Evolutionary conservation across 805 yeast genomes (phyloP), one percentile per base, ranked within the genome.

Genomic region (Yamadazyma olivae): DNA sequence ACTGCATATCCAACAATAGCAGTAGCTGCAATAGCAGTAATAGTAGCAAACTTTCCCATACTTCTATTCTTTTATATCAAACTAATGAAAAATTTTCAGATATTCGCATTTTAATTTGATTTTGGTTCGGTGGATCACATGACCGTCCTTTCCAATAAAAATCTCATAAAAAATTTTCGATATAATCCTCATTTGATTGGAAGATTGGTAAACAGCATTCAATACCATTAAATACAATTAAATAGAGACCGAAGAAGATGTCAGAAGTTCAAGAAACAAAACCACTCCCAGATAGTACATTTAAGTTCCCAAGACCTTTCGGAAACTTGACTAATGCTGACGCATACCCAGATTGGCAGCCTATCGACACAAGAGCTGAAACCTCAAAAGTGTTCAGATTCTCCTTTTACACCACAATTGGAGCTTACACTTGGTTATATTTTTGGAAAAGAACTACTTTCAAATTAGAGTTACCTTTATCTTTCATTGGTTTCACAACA

Each of bases 1-100:
- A 79, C 68, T 38, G 91, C 86, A 65, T 93, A 91, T 13, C 85
- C 88, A 32, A 79, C 59, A 13, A 73, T 56, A 24, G 83, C 79
- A 19, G 80, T 64, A 18, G 81, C 75, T 14, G 74, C 67, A 32
- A 71, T 56, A 21, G 70, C 63, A 20, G 67, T 63, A 41, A 64
- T 38, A 13, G 70, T 56, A 27, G 37, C 42, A 16, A 40, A 26
- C 36, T 32, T 45, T 13, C 43, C 37, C 48, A 44, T 44, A 9
- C 13, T 20, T 27, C 30, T 15, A 27, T 27, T 12, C 20, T 21
- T 8, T 9, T 9, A 30, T 22, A 23, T 9, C 12, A 9, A 16
- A 27, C 17, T 19, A 20, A n/a, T 22, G 33, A 31, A 31, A 32
- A 32, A 32, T 32, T 32, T 32, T 32, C 33, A 20, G 10, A 7